phyloP scores from a whole-genome alignment of 2,329 filamentous ascomycete species.

The Xylariaceae sp. region DNA sequence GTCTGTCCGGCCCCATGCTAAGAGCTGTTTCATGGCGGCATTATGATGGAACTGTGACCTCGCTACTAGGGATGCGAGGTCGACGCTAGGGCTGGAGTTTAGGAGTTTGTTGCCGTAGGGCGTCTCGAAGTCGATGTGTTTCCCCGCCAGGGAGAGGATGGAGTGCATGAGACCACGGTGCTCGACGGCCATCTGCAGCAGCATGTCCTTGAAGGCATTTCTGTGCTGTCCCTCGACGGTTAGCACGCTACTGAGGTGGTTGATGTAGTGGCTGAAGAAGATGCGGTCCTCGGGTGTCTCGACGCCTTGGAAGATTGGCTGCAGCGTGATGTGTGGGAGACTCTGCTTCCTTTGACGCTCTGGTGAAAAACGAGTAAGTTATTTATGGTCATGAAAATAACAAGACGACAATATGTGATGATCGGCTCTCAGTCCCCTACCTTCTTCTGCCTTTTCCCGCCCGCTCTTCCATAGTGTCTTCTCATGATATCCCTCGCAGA shows the following conservation, averaged over 20 bases:
- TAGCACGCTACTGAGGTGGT: slow-evolving; percentile 71
- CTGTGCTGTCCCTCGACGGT: slow-evolving; percentile 75
- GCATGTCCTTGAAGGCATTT: slow-evolving; percentile 80
- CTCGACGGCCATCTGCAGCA: slow-evolving; percentile 74
- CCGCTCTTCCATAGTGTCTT: slow-evolving; percentile 85
- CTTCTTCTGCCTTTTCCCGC: slow-evolving; percentile 68
- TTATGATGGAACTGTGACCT: slow-evolving; percentile 53
- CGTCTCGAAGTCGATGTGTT: slow-evolving; percentile 60
- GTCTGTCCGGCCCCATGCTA: slow-evolving; percentile 39
- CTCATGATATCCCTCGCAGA: slow-evolving; percentile 85
- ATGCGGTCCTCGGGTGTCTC: slow-evolving; percentile 74
- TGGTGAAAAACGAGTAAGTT: slow-evolving; percentile 29
- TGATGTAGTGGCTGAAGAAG: slow-evolving; percentile 79
- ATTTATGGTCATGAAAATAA: not conserved
- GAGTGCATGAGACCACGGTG: slow-evolving; percentile 87
- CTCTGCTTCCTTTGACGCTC: slow-evolving; percentile 46
- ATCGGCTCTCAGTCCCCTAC: slow-evolving; percentile 33
- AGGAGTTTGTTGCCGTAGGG: slow-evolving; percentile 52
- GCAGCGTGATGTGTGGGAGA: slow-evolving; percentile 51
- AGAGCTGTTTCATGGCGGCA: slow-evolving; percentile 48
- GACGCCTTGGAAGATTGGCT: slow-evolving; percentile 70
- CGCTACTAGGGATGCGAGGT: slow-evolving; percentile 41
- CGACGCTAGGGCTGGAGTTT: slow-evolving; percentile 44
- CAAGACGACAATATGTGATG: not conserved
- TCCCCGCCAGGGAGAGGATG: slow-evolving; percentile 75